Base-by-base conservation (phyloP, 2,329 filamentous ascomycete species). In the Pyrenochaeta sp. region DNA sequence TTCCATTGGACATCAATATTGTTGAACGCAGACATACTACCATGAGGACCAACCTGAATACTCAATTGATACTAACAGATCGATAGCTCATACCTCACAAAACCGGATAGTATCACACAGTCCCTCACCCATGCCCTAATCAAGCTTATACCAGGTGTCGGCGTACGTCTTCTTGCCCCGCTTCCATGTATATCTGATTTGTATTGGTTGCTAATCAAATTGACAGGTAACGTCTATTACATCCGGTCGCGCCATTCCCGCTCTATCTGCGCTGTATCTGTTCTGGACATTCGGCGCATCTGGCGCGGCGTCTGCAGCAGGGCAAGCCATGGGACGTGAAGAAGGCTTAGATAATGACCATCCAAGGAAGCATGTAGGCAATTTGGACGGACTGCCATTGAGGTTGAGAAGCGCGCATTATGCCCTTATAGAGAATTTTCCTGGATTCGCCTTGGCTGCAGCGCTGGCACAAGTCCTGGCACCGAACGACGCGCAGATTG, bases 231-330 rank as follows among this genome's bases (percentile, higher is more conserved):
- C 56, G 20, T 42, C 61, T 0, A 63, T 66, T 33, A 64, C 61
- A 1, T 56, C 60, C 2, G 63, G 63, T 7, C 63, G 63, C 20
- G 63, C 63, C 1, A 66, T 66, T 9, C 61, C 63, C 12, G 63
- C 63, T 7, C 61, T 66, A 20, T 58, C 57, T 7, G 56, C 61
- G 4, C 39, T 66, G 7, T 64, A 66, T 30, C 32, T 66, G 10
- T 66, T 66, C 56, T 66, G 63, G 63, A 61, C 63, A 0, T 66
- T 66, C 10, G 63, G 63, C 23, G 60, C 60, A 3, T 64, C 63
- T 3, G 63, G 63, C 10, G 61, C 61, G 7, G 45, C 55, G 7
- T 64, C 61, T 4, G 63, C 56, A 6, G 61, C 63, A 10, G 63
- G 63, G 9, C 63, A 66, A 48, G 63, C 63, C 21, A 64, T 66